phyloP scores from a whole-genome alignment of 495 filamentous ascomycete species.

The Aspergillus asperescens region DNA sequence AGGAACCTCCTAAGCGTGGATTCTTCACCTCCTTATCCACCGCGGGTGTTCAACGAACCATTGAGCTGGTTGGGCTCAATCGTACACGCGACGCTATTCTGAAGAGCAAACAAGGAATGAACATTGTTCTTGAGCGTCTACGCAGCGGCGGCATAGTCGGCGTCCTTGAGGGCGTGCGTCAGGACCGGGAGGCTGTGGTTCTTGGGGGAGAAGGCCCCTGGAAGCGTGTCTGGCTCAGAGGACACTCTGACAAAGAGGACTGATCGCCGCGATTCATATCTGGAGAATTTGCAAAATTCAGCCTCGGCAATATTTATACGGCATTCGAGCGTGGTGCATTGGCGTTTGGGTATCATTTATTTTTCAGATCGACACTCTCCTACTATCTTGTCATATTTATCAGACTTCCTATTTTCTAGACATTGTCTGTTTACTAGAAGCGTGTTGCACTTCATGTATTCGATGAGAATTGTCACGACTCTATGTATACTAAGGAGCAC shows the following conservation, averaged over 20 bases:
- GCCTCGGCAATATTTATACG: conserved; percentile 24
- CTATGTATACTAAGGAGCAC: conserved; percentile 25
- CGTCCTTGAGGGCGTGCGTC: conserved; percentile 77
- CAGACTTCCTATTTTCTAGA: conserved; percentile 6
- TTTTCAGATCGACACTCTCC: conserved; percentile 14
- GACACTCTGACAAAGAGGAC: conserved; percentile 31
- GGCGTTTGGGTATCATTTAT: conserved; percentile 28
- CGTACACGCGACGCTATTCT: conserved; percentile 76
- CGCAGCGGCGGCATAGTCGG: conserved; percentile 77
- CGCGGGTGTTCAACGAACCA: conserved; percentile 74
- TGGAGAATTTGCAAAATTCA: background rate
- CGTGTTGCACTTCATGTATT: conserved; percentile 13
- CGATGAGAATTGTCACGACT: conserved; percentile 12
- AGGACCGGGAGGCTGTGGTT: conserved; percentile 51
- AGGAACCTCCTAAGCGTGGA: conserved; percentile 52
- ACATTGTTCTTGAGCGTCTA: conserved; percentile 81
- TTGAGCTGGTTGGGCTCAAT: conserved; percentile 81
- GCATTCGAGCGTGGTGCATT: conserved; percentile 35
- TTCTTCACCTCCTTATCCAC: conserved; percentile 73
- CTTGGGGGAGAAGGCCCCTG: conserved; percentile 44
- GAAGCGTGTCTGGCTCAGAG: conserved; percentile 45
- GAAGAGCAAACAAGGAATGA: conserved; percentile 93
- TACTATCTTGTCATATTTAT: conserved; percentile 3
- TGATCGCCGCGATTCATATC: conserved; percentile 8
- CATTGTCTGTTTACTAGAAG: conserved; percentile 5